phyloP scores from a whole-genome alignment of 2,329 filamentous ascomycete genomes.

The Neofusicoccum sp. region DNA sequence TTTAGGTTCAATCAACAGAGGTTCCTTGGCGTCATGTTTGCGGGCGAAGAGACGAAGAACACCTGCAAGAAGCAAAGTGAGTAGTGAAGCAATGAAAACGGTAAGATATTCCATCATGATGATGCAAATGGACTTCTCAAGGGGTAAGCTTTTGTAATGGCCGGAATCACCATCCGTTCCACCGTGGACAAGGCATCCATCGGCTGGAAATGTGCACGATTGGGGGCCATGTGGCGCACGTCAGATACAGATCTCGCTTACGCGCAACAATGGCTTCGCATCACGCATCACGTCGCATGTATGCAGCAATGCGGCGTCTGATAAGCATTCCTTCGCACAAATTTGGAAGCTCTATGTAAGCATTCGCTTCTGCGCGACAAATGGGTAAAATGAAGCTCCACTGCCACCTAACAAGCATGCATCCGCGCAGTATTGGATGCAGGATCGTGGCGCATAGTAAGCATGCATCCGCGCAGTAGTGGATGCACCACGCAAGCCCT shows the following conservation, averaged over 20 bases:
- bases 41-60: background rate
- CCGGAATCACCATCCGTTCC: too few species aligned
- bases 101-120: background rate
- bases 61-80: background rate
- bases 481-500: background rate
- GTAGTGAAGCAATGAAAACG: background rate
- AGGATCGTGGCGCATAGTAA: background rate
- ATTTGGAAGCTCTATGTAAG: too few species aligned
- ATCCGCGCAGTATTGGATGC: background rate
- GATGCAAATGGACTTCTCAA: too few species aligned
- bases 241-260: background rate
- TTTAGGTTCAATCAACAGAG: constrained; percentile 19
- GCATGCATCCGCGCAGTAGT: background rate
- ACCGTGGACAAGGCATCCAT: background rate
- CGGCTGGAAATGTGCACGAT: background rate
- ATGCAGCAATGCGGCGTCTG: too few species aligned
- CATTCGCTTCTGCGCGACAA: too few species aligned
- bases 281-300: too few species aligned
- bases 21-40: constrained; percentile 21
- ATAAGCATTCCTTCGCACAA: too few species aligned
- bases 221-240: background rate
- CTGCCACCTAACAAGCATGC: too few species aligned
- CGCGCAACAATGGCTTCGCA: too few species aligned
- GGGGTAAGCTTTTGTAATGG: too few species aligned
- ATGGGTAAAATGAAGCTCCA: too few species aligned